Base-by-base conservation (phyloP, 371 early-diverging fungal genomes). In the Zancudomyces culisetae region DNA sequence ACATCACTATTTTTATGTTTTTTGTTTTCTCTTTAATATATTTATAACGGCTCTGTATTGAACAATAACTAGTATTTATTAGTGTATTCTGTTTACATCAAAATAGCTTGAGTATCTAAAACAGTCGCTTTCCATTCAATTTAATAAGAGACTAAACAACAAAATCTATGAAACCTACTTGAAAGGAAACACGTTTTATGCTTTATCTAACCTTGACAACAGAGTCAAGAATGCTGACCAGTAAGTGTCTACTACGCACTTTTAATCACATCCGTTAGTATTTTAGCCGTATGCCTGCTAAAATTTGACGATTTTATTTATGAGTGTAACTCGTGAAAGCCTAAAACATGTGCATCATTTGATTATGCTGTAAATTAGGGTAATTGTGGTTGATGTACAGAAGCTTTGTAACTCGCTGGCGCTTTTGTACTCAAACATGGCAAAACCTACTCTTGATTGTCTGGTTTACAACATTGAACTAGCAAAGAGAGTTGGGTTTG, bases 211-310 rank as follows among this genome's bases (percentile, higher is more conserved):
- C 61, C 60, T 87, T 43, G 87, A 87, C 56, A 78, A 81, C 52
- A 70, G 87, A 41, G 72, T 87, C 56, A 75, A 78, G 54, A 87
- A 87, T 53, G 80, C 81, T 8, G 88, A 87, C 68, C 88, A 87
- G 63, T 45, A 45, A 45, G 45, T 45, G 10, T 15, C 70, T 69
- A 23, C 13, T 48, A 21, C 22, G n/a, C 18, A 41, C n/a, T n/a
- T n/a, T n/a, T n/a, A n/a, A n/a, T n/a, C n/a, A n/a, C n/a, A n/a
- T n/a, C n/a, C n/a, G n/a, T n/a, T n/a, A 18, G n/a, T 41, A n/a
- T n/a, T n/a, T n/a, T n/a, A n/a, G n/a, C n/a, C n/a, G n/a, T n/a
- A n/a, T n/a, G n/a, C n/a, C n/a, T n/a, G n/a, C n/a, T n/a, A n/a
- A n/a, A n/a, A n/a, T n/a, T n/a, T n/a, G n/a, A n/a, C n/a, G n/a